Evolutionary conservation across 805 yeast genomes (phyloP).

Genomic region (Zygosaccharomyces pseudorouxii): DNA sequence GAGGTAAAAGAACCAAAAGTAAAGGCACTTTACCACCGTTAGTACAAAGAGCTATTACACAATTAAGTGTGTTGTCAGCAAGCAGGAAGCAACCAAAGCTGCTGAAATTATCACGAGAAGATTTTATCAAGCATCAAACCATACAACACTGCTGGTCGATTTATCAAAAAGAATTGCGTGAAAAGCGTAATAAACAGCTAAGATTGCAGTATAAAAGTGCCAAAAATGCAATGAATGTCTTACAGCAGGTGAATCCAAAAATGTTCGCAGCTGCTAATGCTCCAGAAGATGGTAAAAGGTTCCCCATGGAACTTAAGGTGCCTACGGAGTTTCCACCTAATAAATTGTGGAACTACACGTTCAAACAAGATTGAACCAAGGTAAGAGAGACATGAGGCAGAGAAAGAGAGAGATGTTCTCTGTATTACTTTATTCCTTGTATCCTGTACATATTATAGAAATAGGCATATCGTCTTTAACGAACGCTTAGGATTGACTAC

Average conservation of each 20-base stretch:
- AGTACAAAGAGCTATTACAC: conserved; percentile 45
- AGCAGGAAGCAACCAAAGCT: conserved; percentile 83
- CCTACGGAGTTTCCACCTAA: conserved; percentile 90
- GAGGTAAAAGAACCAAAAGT: conserved; percentile 49
- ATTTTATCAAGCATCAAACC: conserved; percentile 76
- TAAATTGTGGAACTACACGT: conserved; percentile 66
- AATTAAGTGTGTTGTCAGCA: conserved; percentile 78
- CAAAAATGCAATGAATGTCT: conserved; percentile 65
- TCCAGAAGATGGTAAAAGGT: conserved; percentile 53
- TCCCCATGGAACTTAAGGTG: conserved; percentile 77
- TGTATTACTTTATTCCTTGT: not conserved
- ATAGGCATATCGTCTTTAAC: not conserved
- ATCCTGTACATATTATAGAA: not conserved
- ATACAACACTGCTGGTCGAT: conserved; percentile 79
- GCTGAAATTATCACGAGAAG: conserved; percentile 66
- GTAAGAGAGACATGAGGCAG: not conserved
- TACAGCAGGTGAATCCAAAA: conserved; percentile 47
- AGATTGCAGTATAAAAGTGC: conserved; percentile 62
- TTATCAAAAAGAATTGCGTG: conserved; percentile 50
- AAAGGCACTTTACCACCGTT: conserved; percentile 41
- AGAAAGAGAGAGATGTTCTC: not conserved
- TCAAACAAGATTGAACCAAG: conserved; percentile 8
- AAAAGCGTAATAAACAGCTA: conserved; percentile 40
- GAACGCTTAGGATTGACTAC: not conserved
- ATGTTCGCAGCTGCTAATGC: conserved; percentile 61